Percentiles rank a stretch among this genome's conserved stretches.
Conservation (phyloP, 2,329 filamentous ascomycete species). For the Aspergillus sp. region DNA sequence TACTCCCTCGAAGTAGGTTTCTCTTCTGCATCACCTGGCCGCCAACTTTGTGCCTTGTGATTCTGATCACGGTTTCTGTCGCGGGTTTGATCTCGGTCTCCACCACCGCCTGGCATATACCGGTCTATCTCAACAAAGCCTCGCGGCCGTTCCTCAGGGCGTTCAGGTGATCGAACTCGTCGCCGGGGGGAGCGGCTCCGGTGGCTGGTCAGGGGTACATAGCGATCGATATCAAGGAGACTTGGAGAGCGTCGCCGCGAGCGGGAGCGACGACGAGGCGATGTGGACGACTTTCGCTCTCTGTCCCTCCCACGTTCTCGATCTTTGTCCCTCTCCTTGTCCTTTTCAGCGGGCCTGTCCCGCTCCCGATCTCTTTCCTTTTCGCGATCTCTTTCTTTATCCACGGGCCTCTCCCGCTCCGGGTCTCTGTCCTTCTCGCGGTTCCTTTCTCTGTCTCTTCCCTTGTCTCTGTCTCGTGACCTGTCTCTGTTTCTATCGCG, state of each 20-base stretch:
- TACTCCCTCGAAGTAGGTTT: constrained; percentile 8
- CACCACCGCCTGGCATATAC: constrained; percentile 45
- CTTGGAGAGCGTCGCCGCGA: constrained; percentile 35
- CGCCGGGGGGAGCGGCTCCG: constrained; percentile 48
- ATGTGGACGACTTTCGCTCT: constrained; percentile 22
- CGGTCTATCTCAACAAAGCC: constrained; percentile 47
- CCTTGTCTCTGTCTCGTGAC: constrained; percentile 21
- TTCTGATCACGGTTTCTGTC: constrained; percentile 11
- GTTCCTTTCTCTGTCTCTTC: constrained; percentile 18
- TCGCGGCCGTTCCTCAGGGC: constrained; percentile 31
- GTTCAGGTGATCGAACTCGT: constrained; percentile 42
- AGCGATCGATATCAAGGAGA: constrained; percentile 49
- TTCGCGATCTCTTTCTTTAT: constrained; percentile 14
- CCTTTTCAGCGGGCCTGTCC: constrained; percentile 14
- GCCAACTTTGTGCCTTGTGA: constrained; percentile 11
- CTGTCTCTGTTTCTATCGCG: constrained; percentile 20
- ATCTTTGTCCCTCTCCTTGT: constrained; percentile 17
- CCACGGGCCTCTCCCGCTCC: constrained; percentile 5
- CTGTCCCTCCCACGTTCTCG: constrained; percentile 11
- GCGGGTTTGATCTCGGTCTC: constrained; percentile 27
- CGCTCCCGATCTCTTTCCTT: constrained; percentile 19
- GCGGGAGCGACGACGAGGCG: constrained; percentile 33
- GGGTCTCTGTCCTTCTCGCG: constrained; percentile 8
- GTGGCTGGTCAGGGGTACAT: constrained; percentile 46
- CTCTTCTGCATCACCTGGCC: constrained; percentile 8